A percentile compares a stretch with the other conserved stretches of the same genome.
phyloP scores from a whole-genome alignment of 192 early-diverging fungal species.

The Kickxella alabastrina region DNA sequence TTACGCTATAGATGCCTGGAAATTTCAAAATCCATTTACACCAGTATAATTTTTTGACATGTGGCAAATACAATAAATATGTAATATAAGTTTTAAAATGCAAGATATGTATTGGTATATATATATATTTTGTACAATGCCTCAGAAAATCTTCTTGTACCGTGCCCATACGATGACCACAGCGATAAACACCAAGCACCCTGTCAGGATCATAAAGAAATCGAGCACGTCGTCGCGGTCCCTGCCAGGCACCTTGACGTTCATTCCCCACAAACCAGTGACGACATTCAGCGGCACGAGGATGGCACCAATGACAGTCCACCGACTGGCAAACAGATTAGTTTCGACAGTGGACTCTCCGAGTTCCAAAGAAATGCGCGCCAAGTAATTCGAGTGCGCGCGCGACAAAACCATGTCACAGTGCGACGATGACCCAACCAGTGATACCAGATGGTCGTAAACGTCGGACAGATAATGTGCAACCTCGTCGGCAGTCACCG shows the following conservation, averaged over 20 bases:
- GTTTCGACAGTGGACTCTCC: slow-evolving; percentile 56
- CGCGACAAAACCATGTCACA: slow-evolving; percentile 76
- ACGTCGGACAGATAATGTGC: slow-evolving; percentile 30
- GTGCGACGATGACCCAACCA: slow-evolving; percentile 74
- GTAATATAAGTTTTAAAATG: no score
- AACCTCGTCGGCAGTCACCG: slow-evolving; percentile 27
- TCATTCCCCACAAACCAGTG: slow-evolving; percentile 68
- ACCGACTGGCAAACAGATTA: slow-evolving; percentile 40
- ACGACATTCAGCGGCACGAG: slow-evolving; percentile 62
- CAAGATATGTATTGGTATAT: no score
- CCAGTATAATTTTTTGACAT: no score
- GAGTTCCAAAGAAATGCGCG: slow-evolving; percentile 76
- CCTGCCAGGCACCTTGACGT: slow-evolving; percentile 66
- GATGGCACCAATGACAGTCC: slow-evolving; percentile 54
- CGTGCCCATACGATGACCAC: slow-evolving; percentile 34
- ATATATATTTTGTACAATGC: no score
- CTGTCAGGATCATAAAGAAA: slow-evolving; percentile 49
- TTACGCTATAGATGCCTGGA: no score
- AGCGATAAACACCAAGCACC: slow-evolving; percentile 28
- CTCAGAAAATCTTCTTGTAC: slow-evolving; percentile 42
- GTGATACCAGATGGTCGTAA: slow-evolving; percentile 71
- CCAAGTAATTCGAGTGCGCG: slow-evolving; percentile 81
- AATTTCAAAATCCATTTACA: no score
- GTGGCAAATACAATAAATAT: no score
- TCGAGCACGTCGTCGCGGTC: slow-evolving; percentile 46